Base-by-base conservation (phyloP, 306 rosid genomes). In the Inga oerstediana region DNA sequence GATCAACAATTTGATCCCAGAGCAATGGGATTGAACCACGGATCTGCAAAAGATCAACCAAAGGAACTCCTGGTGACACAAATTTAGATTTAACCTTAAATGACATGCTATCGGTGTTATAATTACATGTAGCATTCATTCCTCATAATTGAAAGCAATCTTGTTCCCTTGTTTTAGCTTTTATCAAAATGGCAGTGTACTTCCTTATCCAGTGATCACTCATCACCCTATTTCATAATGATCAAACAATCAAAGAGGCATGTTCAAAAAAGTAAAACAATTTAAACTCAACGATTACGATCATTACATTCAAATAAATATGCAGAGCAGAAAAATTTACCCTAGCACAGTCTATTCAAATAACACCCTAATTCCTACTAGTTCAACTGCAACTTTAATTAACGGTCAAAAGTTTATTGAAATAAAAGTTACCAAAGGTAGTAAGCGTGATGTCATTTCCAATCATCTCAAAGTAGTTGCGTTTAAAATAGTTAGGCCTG, bases 11-110 rank as follows among this genome's bases (percentile, higher is more conserved):
- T 86, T 92, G 95, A 59, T 92, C 89, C 98, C 97, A 91, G 14
- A 84, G 91, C 80, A 94, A 83, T 2, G 97, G 94, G 62, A 94
- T 94, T 77, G 97, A 94, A 32, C 98, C 98, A 75, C 97, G 92
- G 79, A 94, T 84, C 98, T 94, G 88, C 46, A 52, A 79, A 82
- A 82, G 58, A 80, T 75, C 45, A 58, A 73, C 41, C 59, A 64
- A 49, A 45, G 51, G 20, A 52, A 30, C 20, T 52, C 56, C 62
- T 30, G 54, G 69, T 32, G 59, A 75, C 14, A 41, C 44, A 9
- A 86, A 59, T 43, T 61, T 9, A 61, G 72, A 83, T 48, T 32
- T 58, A 72, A 27, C 54, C 56, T 39, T 69, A 52, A 56, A 64
- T 22, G 54, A 59, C 52, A 41, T 22, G 6, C 59, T 37, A 37